phyloP scores from a whole-genome alignment of 2,329 filamentous ascomycete species.

The Beauveria pseudobassiana region DNA sequence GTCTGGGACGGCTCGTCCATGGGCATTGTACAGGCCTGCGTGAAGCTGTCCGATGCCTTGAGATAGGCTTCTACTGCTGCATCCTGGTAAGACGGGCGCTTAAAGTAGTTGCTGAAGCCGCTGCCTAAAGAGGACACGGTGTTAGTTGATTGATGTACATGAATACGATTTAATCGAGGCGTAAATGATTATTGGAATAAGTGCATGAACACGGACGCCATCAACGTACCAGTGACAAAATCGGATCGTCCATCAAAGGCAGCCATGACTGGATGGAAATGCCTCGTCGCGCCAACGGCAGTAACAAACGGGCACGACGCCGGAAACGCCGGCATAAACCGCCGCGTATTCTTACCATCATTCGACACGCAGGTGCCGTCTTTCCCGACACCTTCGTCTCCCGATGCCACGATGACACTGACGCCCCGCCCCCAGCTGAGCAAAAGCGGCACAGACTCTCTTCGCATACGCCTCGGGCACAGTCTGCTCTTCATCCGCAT shows the following conservation, averaged over 20 bases:
- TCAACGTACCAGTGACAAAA: constrained; percentile 14
- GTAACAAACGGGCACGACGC: constrained; percentile 48
- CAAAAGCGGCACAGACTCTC: constrained; percentile 52
- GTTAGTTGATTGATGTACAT: background rate
- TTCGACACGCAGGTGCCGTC: constrained; percentile 1
- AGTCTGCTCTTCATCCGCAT: constrained; percentile 59
- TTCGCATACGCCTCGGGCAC: constrained; percentile 51
- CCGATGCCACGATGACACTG: constrained; percentile 52
- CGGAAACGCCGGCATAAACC: constrained; percentile 25
- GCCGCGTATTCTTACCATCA: constrained; percentile 21
- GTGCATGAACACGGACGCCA: too few species aligned
- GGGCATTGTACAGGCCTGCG: constrained; percentile 34
- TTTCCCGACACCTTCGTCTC: constrained; percentile 33
- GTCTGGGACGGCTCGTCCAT: constrained; percentile 54
- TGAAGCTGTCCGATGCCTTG: constrained; percentile 39
- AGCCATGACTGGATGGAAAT: constrained; percentile 38
- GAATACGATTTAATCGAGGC: background rate
- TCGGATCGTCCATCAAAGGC: constrained; percentile 40
- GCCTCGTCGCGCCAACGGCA: constrained; percentile 45
- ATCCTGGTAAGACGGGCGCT: constrained; percentile 16
- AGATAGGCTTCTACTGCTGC: constrained; percentile 34
- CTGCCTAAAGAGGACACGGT: background rate
- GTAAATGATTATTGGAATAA: too few species aligned
- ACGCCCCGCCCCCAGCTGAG: constrained; percentile 58
- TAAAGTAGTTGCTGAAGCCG: constrained; percentile 21